These are phyloP conservation scores for Penicillium desertorum DNA, from an alignment of 495 filamentous ascomycete genomes.

Conservation along the genomic window DNA sequence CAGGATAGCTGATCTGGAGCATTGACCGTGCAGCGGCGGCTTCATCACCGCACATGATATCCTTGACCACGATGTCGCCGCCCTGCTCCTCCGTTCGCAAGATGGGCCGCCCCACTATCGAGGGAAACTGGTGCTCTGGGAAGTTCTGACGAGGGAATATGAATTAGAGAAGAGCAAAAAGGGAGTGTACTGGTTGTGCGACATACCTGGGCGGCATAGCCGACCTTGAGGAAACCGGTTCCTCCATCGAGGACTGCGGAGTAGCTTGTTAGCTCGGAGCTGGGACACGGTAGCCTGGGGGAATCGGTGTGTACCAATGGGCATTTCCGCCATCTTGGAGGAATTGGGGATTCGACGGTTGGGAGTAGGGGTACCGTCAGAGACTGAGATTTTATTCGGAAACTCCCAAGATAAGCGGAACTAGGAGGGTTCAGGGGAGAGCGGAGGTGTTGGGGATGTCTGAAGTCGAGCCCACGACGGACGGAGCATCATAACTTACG, in stretches of 20 bases:
- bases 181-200: slow-evolving; percentile 7
- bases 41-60: slow-evolving; percentile 99
- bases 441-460: slow-evolving; percentile 25
- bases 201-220: slow-evolving; percentile 84
- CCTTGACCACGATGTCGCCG: slow-evolving; percentile 83
- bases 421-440: slow-evolving; percentile 23
- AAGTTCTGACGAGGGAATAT: slow-evolving; percentile 67
- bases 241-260: slow-evolving; percentile 94
- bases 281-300: slow-evolving; percentile 30
- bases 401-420: slow-evolving; percentile 26
- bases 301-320: slow-evolving; percentile 58
- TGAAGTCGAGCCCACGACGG: slow-evolving; percentile 20
- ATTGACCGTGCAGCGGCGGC: slow-evolving; percentile 91
- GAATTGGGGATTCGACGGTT: slow-evolving; percentile 8
- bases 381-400: slow-evolving; percentile 9
- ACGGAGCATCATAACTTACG: slow-evolving; percentile 35
- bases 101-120: slow-evolving; percentile 97
- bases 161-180: slow-evolving; percentile 14
- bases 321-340: slow-evolving; percentile 65
- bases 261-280: slow-evolving; percentile 34
- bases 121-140: slow-evolving; percentile 96
- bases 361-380: slow-evolving; percentile 2
- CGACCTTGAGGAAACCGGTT: slow-evolving; percentile 99
- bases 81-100: slow-evolving; percentile 88
- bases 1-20: slow-evolving; percentile 96